Percentiles rank a stretch among this genome's conserved stretches.
Conservation (phyloP, 352 stramenopile genomes). For the Bremia lactucae region DNA sequence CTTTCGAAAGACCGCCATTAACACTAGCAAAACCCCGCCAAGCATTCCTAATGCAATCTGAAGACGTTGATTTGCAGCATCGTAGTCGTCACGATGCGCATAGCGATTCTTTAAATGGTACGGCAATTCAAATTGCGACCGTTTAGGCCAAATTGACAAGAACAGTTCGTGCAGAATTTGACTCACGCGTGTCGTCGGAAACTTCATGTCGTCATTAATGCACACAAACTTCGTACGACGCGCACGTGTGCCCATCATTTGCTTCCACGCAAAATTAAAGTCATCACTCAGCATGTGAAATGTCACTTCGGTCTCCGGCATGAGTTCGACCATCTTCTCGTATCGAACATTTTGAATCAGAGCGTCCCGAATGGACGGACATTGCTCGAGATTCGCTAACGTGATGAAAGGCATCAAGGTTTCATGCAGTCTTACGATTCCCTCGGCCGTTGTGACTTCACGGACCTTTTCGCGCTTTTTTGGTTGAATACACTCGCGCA, state of each 20-base stretch:
- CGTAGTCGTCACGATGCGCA: slow-evolving; percentile 74
- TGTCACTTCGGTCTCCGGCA: slow-evolving; percentile 82
- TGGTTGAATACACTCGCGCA: slow-evolving; percentile 58
- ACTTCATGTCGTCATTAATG: slow-evolving; percentile 94
- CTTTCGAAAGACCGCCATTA: slow-evolving; percentile 42
- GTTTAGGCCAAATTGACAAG: slow-evolving; percentile 84
- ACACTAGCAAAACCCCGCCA: slow-evolving; percentile 25
- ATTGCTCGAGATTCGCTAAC: slow-evolving; percentile 45
- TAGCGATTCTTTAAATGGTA: slow-evolving; percentile 82
- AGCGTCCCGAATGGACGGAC: slow-evolving; percentile 31
- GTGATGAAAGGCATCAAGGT: slow-evolving; percentile 67
- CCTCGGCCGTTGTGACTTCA: slow-evolving; percentile 43
- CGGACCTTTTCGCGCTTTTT: slow-evolving; percentile 65
- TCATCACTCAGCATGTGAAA: slow-evolving; percentile 94
- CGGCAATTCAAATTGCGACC: slow-evolving; percentile 87
- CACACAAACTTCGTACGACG: slow-evolving; percentile 92
- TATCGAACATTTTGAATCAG: slow-evolving; percentile 62
- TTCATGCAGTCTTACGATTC: slow-evolving; percentile 54
- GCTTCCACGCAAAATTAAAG: slow-evolving; percentile 79
- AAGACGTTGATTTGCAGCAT: slow-evolving; percentile 34
- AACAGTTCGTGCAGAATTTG: slow-evolving; percentile 90
- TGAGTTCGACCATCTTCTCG: slow-evolving; percentile 47
- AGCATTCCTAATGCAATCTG: slow-evolving; percentile 27
- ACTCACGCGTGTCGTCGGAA: slow-evolving; percentile 63
- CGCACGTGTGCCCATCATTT: slow-evolving; percentile 88